Evolutionary conservation across 306 rosid genomes (phyloP), one percentile per base, ranked within the genome.

Genomic region (Dalbergia cultrata): DNA sequence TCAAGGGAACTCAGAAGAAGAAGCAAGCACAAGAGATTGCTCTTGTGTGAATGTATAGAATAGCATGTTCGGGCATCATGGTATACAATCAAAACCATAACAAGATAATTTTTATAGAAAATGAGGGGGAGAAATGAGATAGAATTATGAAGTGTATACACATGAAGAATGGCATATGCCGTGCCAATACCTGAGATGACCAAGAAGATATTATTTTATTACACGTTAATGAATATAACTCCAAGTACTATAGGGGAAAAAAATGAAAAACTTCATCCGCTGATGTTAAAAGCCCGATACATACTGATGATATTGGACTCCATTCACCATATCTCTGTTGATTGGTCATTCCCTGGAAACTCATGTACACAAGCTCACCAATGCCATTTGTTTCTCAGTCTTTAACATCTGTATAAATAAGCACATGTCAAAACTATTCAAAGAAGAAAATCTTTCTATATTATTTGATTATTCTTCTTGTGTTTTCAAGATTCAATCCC

Each of bases 1-100:
- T 95, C 82, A 83, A 53, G 74, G 78, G 81, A 65, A 87, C 82
- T 80, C 75, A 72, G 26, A 67, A 73, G 52, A 67, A 73, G 52
- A 78, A 81, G 79, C 70, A 84, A 41, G 58, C 61, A 11, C 83
- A 88, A 82, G 91, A 91, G 67, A 83, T 37, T 57, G 87, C 81
- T 70, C 80, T 82, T 21, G 86, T 82, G 80, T 86, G 66, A 79
- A 45, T 10, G 52, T 8, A 26, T 34, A 45, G 13, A 47, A 7
- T 67, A 77, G 80, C 52, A 35, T 14, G 45, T 33, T 78, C 73
- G 67, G 80, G 74, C 39, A 11, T 62, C 78, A 68, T 60, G 80
- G 81, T 79, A 39, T 83, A 81, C 49, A 80, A 75, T 77, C 58
- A 35, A 53, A 69, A 64, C 62, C 76, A 73, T 61, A 83, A 79